Evolutionary conservation across 352 stramenopile genomes (phyloP).

Genomic region (Globisporangium barbulae): DNA sequence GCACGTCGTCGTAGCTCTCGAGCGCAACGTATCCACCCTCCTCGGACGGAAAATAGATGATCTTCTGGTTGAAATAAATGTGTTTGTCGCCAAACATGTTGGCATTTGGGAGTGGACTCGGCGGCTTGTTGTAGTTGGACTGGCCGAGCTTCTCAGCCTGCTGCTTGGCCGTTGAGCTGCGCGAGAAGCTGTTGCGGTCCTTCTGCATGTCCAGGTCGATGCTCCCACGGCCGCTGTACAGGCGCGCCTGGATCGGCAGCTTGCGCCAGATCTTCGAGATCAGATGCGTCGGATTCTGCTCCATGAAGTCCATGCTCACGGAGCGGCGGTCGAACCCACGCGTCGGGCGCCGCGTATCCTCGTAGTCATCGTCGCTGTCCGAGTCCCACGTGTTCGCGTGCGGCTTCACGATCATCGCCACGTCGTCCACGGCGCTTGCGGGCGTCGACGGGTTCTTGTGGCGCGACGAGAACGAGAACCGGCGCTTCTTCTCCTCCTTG

Average conservation of each 20-base stretch:
- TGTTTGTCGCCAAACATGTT: slow-evolving; percentile 26
- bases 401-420: slow-evolving; percentile 46
- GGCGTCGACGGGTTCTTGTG: slow-evolving; percentile 27
- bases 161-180: slow-evolving; percentile 49
- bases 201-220: slow-evolving; percentile 62
- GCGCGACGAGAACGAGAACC: slow-evolving; percentile 40
- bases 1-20: slow-evolving; percentile 77
- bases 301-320: slow-evolving; percentile 79
- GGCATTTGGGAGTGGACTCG: slow-evolving; percentile 17
- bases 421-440: slow-evolving; percentile 42
- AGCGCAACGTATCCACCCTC: slow-evolving; percentile 38
- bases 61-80: slow-evolving; percentile 22
- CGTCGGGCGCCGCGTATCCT: slow-evolving; percentile 54
- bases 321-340: slow-evolving; percentile 58
- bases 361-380: slow-evolving; percentile 71
- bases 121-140: slow-evolving; percentile 19
- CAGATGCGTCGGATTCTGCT: slow-evolving; percentile 63
- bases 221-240: slow-evolving; percentile 46
- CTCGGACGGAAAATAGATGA: slow-evolving; percentile 23
- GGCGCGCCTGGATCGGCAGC: slow-evolving; percentile 64
- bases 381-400: slow-evolving; percentile 56
- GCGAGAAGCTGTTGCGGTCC: slow-evolving; percentile 56
- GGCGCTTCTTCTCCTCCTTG: slow-evolving; percentile 35
- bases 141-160: slow-evolving; percentile 34
- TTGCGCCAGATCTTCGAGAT: slow-evolving; percentile 84